Base-by-base conservation (phyloP, 495 filamentous ascomycete genomes). In the Hypoxylon trugodes region DNA sequence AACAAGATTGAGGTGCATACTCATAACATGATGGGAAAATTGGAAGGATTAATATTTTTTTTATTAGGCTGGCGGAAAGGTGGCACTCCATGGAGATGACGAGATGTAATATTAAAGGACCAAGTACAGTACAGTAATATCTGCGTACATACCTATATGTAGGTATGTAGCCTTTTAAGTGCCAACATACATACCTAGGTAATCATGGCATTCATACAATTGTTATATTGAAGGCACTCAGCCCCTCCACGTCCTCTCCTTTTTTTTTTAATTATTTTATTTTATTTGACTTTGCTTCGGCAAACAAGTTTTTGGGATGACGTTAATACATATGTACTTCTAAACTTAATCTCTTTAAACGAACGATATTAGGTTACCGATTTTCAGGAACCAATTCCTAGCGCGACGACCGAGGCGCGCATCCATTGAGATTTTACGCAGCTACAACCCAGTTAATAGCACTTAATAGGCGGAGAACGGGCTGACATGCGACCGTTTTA, bases 31-130 rank as follows among this genome's bases (percentile, higher is more conserved):
- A 16, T 30, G 24, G 22, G 36, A 57, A 63, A 57, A 46, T 36
- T 30, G 45, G 51, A 57, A 57, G 51, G 60, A 63, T 63, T 47
- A 54, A 13, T 15, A 53, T 30, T 61, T 21, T 4, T 41, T 7
- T n/a, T n/a, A 5, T 32, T 15, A 42, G 41, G 58, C 38, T 61
- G 33, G 38, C 28, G 10, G 32, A 61, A 61, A 47, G 50, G 36
- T 63, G 51, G 37, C 36, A 18, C 50, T 45, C 50, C 24, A 42
- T 48, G 9, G 7, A 43, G 59, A 57, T 57, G 59, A 62, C 51
- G 42, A 63, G 51, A 63, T 37, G 51, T 63, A 50, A 63, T 57
- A 57, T 63, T 63, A 63, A 63, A 63, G 51, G 51, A 62, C 50
- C 59, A 33, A 15, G 26, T 49, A 25, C n/a, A 30, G 22, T 60